These are phyloP conservation scores for Cryoendolithus antarcticus DNA, from an alignment of 2,329 filamentous ascomycete genomes.

Conservation along the genomic window DNA sequence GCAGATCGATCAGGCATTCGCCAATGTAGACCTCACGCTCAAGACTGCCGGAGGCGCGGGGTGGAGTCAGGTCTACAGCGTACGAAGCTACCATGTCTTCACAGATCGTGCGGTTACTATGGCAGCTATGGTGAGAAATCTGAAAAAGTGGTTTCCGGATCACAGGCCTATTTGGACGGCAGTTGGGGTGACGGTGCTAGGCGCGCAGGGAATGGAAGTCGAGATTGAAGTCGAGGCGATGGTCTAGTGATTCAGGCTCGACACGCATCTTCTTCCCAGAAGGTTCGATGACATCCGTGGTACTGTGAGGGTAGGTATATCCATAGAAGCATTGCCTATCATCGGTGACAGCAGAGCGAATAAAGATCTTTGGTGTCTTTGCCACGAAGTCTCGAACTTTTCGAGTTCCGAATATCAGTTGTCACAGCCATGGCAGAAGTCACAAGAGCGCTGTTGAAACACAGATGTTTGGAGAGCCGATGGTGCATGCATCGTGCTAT, in stretches of 20 bases:
- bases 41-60: conserved; percentile 43
- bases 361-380: too few relatives aligned
- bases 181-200: conserved; percentile 39
- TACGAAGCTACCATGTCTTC: conserved; percentile 19
- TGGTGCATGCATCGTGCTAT: too few relatives aligned
- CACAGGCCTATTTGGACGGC: conserved; percentile 44
- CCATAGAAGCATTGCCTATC: too few relatives aligned
- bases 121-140: conserved; percentile 33
- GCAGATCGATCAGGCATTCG: conserved; percentile 36
- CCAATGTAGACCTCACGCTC: conserved; percentile 42
- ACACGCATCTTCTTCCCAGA: too few relatives aligned
- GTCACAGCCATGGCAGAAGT: too few relatives aligned
- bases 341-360: too few relatives aligned
- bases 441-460: too few relatives aligned
- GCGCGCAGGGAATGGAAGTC: conserved; percentile 39
- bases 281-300: too few relatives aligned
- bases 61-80: conserved; percentile 39
- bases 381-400: too few relatives aligned
- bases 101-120: conserved; percentile 13
- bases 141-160: conserved; percentile 39
- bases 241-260: conserved; percentile 1
- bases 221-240: conserved; percentile 42
- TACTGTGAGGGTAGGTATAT: too few relatives aligned
- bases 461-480: too few relatives aligned
- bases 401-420: too few relatives aligned